Percentiles rank a stretch among this genome's conserved stretches.
Evolutionary conservation across 2,329 filamentous ascomycete species (phyloP).

Genomic region (Sarocladium strictum): DNA sequence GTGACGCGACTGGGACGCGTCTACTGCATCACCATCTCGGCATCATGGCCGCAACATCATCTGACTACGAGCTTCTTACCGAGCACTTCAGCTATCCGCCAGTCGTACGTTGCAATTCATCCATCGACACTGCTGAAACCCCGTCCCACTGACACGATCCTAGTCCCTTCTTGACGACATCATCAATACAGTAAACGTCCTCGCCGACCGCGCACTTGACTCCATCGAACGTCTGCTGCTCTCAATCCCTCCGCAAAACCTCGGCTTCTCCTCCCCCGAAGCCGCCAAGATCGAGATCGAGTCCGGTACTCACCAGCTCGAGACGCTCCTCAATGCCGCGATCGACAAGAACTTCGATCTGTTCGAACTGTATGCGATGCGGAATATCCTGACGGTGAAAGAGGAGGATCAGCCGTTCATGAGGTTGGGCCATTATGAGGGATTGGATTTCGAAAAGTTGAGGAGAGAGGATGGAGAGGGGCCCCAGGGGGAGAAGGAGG

Average conservation of each 20-base stretch:
- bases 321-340: slow-evolving; percentile 73
- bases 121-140: neutral
- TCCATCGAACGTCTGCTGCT: slow-evolving; percentile 80
- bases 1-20: slow-evolving; percentile 14
- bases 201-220: slow-evolving; percentile 84
- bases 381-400: slow-evolving; percentile 70
- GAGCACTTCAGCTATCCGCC: slow-evolving; percentile 96
- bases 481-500: slow-evolving; percentile 4
- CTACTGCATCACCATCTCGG: neutral
- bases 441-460: slow-evolving; percentile 38
- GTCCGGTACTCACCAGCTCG: slow-evolving; percentile 77
- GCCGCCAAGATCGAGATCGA: slow-evolving; percentile 65
- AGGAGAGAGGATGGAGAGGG: slow-evolving; percentile 14
- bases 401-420: slow-evolving; percentile 73
- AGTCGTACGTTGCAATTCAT: slow-evolving; percentile 53
- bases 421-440: slow-evolving; percentile 78
- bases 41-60: slow-evolving; percentile 24
- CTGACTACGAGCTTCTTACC: slow-evolving; percentile 68
- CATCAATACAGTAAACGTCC: slow-evolving; percentile 92
- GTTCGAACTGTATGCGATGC: slow-evolving; percentile 83
- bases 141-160: slow-evolving; percentile 5
- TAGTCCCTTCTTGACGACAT: slow-evolving; percentile 95
- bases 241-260: slow-evolving; percentile 62
- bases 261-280: slow-evolving; percentile 63
- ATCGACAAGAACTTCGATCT: slow-evolving; percentile 83